Conservation (phyloP, 73 alveolate genomes). For the Paramecium sonneborni region DNA sequence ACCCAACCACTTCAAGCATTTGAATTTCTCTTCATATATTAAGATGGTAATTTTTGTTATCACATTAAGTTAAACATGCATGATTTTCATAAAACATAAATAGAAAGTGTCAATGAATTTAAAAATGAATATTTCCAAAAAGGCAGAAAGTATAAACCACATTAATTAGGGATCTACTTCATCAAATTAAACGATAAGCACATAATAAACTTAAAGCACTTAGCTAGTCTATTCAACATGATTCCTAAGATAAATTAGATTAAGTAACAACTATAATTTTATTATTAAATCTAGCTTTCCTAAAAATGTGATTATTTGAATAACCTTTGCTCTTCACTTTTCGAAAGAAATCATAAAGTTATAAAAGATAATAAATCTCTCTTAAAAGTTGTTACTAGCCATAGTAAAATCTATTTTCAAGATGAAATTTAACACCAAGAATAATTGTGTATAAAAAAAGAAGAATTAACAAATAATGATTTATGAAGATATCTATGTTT, state of each 20-base stretch:
- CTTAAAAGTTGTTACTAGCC: neutral
- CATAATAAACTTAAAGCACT: neutral
- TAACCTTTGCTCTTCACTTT: neutral
- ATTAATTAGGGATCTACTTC: neutral
- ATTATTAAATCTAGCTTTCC: neutral
- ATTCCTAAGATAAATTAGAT: neutral
- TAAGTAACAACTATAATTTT: neutral
- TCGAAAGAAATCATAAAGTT: neutral
- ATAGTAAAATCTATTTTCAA: neutral
- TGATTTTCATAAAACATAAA: conserved; percentile 63
- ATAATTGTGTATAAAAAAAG: neutral
- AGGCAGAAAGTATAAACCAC: conserved; percentile 50
- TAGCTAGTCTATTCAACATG: neutral
- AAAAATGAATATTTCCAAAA: conserved; percentile 49
- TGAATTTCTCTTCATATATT: conserved; percentile 54
- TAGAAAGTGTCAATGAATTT: conserved; percentile 46
- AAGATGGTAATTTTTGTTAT: neutral
- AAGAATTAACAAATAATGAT: neutral
- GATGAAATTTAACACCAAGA: neutral
- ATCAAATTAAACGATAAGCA: neutral
- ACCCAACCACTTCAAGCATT: conserved; percentile 62
- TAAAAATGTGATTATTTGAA: neutral
- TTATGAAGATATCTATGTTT: neutral
- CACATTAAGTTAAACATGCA: conserved; percentile 56
- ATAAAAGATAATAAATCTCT: neutral